A percentile compares a stretch with the other conserved stretches of the same genome.
Conservation (phyloP, 2,329 filamentous ascomycete genomes). For the Leptodontidium sp. region DNA sequence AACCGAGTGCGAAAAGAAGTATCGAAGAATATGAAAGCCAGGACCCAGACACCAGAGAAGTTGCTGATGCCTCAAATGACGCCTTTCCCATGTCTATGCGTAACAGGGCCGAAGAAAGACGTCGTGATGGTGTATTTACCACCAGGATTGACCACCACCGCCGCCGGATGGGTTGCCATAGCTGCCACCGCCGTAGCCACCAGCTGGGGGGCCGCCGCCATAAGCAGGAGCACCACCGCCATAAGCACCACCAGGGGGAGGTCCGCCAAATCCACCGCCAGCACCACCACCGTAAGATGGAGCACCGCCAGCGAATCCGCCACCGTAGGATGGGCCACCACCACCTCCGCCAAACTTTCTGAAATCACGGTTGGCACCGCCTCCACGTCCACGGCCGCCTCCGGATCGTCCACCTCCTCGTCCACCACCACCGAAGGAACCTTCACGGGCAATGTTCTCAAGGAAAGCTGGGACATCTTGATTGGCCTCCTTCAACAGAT, state of each 20-base stretch:
- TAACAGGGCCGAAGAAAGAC: slow-evolving; percentile 34
- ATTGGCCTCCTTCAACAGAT: slow-evolving; percentile 98
- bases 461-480: slow-evolving; percentile 95
- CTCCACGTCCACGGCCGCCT: slow-evolving; percentile 76
- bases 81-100: slow-evolving; percentile 41
- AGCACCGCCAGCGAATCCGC: slow-evolving; percentile 55
- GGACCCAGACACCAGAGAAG: slow-evolving; percentile 35
- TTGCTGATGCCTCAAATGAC: slow-evolving; percentile 40
- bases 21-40: slow-evolving; percentile 32
- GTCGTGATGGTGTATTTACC: slow-evolving; percentile 52
- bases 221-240: slow-evolving; percentile 38
- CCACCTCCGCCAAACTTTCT: slow-evolving; percentile 76
- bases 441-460: slow-evolving; percentile 96
- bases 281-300: slow-evolving; percentile 57
- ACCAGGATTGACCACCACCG: slow-evolving; percentile 61
- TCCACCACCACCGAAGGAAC: slow-evolving; percentile 76
- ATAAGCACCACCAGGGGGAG: slow-evolving; percentile 25
- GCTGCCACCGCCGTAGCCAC: slow-evolving; percentile 60
- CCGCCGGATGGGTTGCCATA: slow-evolving; percentile 63
- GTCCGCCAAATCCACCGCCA: slow-evolving; percentile 59
- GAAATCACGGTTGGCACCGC: slow-evolving; percentile 83
- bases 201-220: slow-evolving; percentile 55
- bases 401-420: slow-evolving; percentile 71
- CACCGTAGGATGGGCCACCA: slow-evolving; percentile 55
- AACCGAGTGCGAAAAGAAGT: slow-evolving; percentile 23